Evolutionary conservation across 805 yeast genomes (phyloP), one percentile per base, ranked within the genome.

Genomic region (Candida patagonica): DNA sequence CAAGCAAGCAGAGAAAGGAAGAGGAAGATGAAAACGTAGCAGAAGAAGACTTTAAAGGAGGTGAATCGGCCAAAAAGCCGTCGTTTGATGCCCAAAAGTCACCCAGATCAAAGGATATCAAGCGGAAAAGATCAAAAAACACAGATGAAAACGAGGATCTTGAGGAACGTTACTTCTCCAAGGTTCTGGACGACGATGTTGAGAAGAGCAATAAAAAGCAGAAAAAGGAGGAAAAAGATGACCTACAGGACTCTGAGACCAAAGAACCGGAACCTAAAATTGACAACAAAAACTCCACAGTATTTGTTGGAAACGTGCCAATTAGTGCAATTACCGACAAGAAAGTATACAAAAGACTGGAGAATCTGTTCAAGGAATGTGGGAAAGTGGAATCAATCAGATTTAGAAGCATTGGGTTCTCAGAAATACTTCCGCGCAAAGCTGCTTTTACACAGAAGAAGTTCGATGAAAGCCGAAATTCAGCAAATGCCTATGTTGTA

Each of bases 351-450:
- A 82, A 78, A 53, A 59, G 66, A 39, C 80, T 89, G 61, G 82
- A 83, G 58, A 67, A 66, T 46, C 61, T 72, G n/a, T 82, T 89
- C 50, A 10, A 40, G 2, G 35, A 44, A 26, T 33, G 20, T 25
- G 83, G 83, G 9, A 59, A 63, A 17, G 66, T 89, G 37, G 79
- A 76, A 35, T 82, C 95, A 9, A 69, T 87, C 37, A 72, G 99
- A 59, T 92, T 87, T 67, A 74, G 99, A 62, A 87, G 96, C 2
- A 80, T 92, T 49, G 84, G 95, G 2, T 85, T 88, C 48, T 77
- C 80, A 41, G 94, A 87, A 55, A 78, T 82, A 25, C 68, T 87
- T 37, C 97, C 97, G 40, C 74, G 96, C 57, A 89, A 87, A 55
- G 87, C 84, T 26, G 97, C 98, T 0, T 86, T 79, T 56, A 80